Evolutionary conservation across 495 filamentous ascomycete species (phyloP).

Genomic region (Aspergillus wentii): DNA sequence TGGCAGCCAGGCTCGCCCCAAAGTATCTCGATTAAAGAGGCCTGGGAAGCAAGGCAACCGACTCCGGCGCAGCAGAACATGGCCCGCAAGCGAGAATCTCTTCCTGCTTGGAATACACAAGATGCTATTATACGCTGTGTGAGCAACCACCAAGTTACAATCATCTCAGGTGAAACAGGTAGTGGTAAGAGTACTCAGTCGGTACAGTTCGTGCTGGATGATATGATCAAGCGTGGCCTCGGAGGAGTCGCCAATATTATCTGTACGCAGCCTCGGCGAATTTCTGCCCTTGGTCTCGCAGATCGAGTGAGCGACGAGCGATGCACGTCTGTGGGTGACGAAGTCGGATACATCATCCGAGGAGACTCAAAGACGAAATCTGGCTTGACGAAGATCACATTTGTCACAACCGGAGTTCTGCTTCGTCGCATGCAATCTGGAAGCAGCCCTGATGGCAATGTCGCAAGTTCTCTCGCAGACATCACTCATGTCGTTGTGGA

Average conservation of each 20-base stretch:
- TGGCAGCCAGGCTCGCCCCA: constrained; percentile 28
- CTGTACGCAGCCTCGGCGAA: constrained; percentile 91
- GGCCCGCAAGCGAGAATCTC: constrained; percentile 58
- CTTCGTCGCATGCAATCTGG: constrained; percentile 84
- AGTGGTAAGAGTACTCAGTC: constrained; percentile 96
- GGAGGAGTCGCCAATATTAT: constrained; percentile 85
- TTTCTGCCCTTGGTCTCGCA: constrained; percentile 89
- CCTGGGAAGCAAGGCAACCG: constrained; percentile 53
- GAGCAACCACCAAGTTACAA: constrained; percentile 74
- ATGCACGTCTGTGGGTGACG: constrained; percentile 73
- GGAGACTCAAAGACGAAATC: constrained; percentile 72
- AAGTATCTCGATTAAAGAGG: constrained; percentile 39
- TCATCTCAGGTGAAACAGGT: constrained; percentile 95
- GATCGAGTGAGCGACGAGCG: constrained; percentile 93
- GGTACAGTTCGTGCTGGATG: constrained; percentile 92
- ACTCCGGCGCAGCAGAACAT: constrained; percentile 62
- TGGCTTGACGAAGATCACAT: constrained; percentile 80
- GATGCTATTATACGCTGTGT: constrained; percentile 72
- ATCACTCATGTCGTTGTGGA: constrained; percentile 95
- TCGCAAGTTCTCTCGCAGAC: constrained; percentile 75
- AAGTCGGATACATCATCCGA: constrained; percentile 92
- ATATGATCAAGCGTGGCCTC: constrained; percentile 71
- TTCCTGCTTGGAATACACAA: constrained; percentile 86
- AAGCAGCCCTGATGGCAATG: constrained; percentile 68
- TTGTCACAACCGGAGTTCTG: constrained; percentile 96